Conservation (phyloP, 2,329 filamentous ascomycete species). For the Ophiostoma montium region DNA sequence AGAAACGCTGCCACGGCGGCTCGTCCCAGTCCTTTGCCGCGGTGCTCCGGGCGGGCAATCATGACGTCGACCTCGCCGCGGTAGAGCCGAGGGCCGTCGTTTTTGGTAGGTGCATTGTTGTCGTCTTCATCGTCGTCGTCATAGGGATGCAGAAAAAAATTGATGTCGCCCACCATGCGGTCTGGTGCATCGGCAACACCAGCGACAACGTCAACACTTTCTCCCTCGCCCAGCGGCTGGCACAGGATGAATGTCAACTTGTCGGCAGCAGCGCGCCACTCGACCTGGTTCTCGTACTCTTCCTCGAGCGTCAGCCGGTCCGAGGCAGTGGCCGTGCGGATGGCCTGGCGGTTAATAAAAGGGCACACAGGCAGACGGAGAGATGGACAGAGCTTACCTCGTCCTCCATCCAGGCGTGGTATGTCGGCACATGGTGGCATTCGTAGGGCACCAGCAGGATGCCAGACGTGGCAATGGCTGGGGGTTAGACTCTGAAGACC, state of each 20-base stretch:
- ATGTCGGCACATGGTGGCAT: conserved; percentile 63
- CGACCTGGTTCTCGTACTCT: conserved; percentile 82
- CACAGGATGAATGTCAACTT: conserved; percentile 91
- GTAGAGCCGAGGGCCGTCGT: conserved; percentile 20
- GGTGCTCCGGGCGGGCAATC: conserved; percentile 49
- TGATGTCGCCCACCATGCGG: conserved; percentile 60
- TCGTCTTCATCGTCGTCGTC: conserved; percentile 33
- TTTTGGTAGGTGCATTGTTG: conserved; percentile 31
- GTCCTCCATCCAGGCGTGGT: conserved; percentile 89
- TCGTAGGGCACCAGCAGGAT: conserved; percentile 76
- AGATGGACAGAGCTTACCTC: conserved; percentile 28
- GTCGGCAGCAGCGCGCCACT: conserved; percentile 68
- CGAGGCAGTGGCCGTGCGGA: conserved; percentile 76
- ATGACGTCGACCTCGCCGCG: conserved; percentile 72
- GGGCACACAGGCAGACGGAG: not conserved
- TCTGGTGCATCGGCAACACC: conserved; percentile 37
- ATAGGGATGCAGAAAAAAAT: conserved; percentile 59
- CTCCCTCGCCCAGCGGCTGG: conserved; percentile 23
- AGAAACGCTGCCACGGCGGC: conserved; percentile 55
- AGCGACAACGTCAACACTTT: not conserved
- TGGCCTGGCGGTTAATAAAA: conserved; percentile 24
- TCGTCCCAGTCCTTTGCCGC: conserved; percentile 50
- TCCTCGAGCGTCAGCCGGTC: conserved; percentile 67
- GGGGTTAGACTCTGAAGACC: no score
- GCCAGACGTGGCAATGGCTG: conserved; percentile 52